Evolutionary conservation across 495 filamentous ascomycete genomes (phyloP).

Genomic region (Tuber melanosporum): DNA sequence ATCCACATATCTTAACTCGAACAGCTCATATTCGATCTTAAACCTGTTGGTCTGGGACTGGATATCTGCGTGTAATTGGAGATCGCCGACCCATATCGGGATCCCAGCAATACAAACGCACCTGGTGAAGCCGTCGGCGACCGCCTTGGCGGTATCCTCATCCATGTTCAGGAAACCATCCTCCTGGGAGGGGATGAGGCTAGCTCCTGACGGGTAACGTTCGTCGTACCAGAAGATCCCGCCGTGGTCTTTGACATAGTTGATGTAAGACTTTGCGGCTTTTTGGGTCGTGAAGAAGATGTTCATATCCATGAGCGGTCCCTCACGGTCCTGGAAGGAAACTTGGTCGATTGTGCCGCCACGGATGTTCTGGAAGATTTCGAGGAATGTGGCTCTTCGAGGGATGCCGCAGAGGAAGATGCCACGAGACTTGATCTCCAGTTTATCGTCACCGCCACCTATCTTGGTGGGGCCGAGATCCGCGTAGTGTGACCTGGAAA

Average conservation of each 20-base stretch:
- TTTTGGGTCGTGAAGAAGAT: slow-evolving; percentile 2
- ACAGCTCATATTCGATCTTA: neutral
- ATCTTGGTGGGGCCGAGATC: neutral
- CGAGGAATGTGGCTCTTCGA: neutral
- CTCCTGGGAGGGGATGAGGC: neutral
- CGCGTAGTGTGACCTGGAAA: neutral
- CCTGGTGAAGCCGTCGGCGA: neutral
- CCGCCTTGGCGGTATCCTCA: neutral
- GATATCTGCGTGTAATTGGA: neutral
- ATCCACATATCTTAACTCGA: neutral
- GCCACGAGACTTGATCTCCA: neutral
- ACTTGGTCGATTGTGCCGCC: slow-evolving; percentile 15
- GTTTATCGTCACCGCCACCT: neutral
- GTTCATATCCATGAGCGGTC: slow-evolving; percentile 1
- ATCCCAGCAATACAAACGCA: neutral
- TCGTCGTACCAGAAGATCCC: slow-evolving; percentile 12
- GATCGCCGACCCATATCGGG: neutral
- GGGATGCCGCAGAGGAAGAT: slow-evolving; percentile 13
- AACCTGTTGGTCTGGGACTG: neutral
- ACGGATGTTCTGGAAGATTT: slow-evolving; percentile 16
- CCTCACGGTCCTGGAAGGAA: neutral
- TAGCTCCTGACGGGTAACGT: neutral
- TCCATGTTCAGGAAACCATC: neutral
- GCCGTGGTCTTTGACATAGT: slow-evolving; percentile 12
- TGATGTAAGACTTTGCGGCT: neutral